These are phyloP conservation scores for Leccinum holopus DNA, from an alignment of 1,284 basidiomycete genomes.

Conservation along the genomic window DNA sequence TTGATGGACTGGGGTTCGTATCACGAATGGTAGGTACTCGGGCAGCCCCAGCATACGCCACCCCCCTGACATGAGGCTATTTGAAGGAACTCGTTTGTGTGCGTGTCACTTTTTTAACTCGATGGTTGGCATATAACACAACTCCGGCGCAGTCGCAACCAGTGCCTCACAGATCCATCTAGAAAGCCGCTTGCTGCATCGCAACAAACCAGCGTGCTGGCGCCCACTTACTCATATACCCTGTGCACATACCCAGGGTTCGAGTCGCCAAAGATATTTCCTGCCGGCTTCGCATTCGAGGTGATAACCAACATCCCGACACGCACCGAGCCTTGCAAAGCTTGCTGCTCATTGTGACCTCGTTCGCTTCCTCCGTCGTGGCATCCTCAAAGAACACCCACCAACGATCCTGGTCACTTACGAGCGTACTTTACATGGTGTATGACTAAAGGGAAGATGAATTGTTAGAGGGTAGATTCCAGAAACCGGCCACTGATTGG, in stretches of 20 bases:
- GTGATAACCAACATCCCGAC: slow-evolving; percentile 45
- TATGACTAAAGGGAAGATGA: too few relatives aligned
- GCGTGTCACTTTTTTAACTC: slow-evolving; percentile 19
- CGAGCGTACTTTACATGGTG: too few relatives aligned
- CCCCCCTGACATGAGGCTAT: not conserved
- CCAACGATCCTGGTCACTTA: too few relatives aligned
- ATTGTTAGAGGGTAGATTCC: too few relatives aligned
- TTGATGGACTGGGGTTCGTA: slow-evolving; percentile 38
- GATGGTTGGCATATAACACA: not conserved
- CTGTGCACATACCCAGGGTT: slow-evolving; percentile 54
- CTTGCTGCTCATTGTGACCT: too few relatives aligned
- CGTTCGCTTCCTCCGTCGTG: too few relatives aligned
- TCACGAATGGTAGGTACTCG: slow-evolving; percentile 30
- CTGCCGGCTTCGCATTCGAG: slow-evolving; percentile 38
- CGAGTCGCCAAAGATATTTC: slow-evolving; percentile 35
- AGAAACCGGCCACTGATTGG: too few relatives aligned
- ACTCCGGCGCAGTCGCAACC: slow-evolving; percentile 46
- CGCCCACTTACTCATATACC: slow-evolving; percentile 45
- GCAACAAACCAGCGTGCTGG: slow-evolving; percentile 50
- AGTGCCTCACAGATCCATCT: slow-evolving; percentile 47
- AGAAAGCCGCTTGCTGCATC: slow-evolving; percentile 37
- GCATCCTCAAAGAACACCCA: too few relatives aligned
- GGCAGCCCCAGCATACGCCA: not conserved
- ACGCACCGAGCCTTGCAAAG: slow-evolving; percentile 7
- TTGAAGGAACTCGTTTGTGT: slow-evolving; percentile 70